phyloP scores from a whole-genome alignment of 2,329 filamentous ascomycete genomes.

The Colletotrichum sp. region DNA sequence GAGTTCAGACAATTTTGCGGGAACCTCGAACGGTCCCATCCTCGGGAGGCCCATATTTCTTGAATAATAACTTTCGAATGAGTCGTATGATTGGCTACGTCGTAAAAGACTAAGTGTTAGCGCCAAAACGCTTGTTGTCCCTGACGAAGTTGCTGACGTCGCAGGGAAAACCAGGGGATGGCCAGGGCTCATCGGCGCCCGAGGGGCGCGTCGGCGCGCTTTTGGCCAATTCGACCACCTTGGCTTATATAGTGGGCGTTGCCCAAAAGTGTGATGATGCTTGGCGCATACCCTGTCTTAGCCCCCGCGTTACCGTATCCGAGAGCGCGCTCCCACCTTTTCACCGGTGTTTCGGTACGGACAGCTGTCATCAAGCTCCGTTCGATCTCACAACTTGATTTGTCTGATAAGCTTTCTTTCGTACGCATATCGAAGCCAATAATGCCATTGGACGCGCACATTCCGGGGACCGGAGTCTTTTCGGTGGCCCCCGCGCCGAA shows the following conservation, averaged over 20 bases:
- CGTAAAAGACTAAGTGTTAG: neutral
- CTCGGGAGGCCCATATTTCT: neutral
- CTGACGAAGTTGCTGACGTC: neutral
- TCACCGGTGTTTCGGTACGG: neutral
- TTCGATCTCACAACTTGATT: neutral
- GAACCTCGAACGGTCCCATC: neutral
- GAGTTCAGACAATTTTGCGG: neutral
- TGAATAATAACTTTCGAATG: neutral
- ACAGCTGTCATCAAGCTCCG: neutral
- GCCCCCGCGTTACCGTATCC: conserved; percentile 1
- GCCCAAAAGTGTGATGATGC: neutral
- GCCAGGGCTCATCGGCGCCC: neutral
- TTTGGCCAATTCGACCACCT: neutral
- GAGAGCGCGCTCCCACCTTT: neutral
- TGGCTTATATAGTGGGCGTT: conserved; percentile 9
- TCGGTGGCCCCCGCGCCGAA: neutral
- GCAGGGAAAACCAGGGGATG: neutral
- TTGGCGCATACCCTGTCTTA: conserved; percentile 5
- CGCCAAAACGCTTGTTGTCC: neutral
- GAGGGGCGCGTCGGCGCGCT: neutral
- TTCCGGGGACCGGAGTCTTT: conserved; percentile 15
- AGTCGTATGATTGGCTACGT: neutral
- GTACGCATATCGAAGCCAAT: neutral
- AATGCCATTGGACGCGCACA: conserved; percentile 8
- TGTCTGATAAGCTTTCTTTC: neutral